These are phyloP conservation scores for Sphaerulina musiva DNA, from an alignment of 2,329 filamentous ascomycete genomes.

Conservation along the genomic window DNA sequence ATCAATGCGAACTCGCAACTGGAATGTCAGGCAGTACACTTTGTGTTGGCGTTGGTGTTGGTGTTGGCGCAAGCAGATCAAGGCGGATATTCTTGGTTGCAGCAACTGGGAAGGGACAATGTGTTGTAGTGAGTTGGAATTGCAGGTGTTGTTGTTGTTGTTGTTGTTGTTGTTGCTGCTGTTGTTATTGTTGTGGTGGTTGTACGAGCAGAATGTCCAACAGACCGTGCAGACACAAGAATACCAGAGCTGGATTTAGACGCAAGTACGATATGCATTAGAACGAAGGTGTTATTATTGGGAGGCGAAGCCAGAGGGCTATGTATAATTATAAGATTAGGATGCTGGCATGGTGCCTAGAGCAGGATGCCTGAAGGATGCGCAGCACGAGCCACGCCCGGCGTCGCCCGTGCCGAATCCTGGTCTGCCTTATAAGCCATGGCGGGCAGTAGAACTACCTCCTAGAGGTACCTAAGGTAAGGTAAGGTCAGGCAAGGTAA, in stretches of 20 bases:
- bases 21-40: no score
- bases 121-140: neutral
- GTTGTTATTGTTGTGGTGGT: neutral
- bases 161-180: no score
- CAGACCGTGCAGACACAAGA: neutral
- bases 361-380: conserved; percentile 15
- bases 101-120: no score
- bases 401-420: conserved; percentile 8
- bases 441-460: conserved; percentile 1
- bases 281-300: neutral
- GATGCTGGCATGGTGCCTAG: conserved; percentile 9
- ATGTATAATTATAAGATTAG: conserved; percentile 31
- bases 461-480: no score
- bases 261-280: conserved; percentile 11
- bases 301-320: conserved; percentile 25
- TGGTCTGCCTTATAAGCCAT: conserved; percentile 7
- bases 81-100: no score
- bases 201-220: neutral
- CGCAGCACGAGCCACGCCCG: conserved; percentile 23
- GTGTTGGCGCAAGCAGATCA: no score
- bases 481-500: neutral
- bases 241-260: conserved; percentile 17
- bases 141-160: neutral
- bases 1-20: no score
- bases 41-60: no score